phyloP scores from a whole-genome alignment of 2,329 filamentous ascomycete species.

The Fusarium sterilihyphosum region DNA sequence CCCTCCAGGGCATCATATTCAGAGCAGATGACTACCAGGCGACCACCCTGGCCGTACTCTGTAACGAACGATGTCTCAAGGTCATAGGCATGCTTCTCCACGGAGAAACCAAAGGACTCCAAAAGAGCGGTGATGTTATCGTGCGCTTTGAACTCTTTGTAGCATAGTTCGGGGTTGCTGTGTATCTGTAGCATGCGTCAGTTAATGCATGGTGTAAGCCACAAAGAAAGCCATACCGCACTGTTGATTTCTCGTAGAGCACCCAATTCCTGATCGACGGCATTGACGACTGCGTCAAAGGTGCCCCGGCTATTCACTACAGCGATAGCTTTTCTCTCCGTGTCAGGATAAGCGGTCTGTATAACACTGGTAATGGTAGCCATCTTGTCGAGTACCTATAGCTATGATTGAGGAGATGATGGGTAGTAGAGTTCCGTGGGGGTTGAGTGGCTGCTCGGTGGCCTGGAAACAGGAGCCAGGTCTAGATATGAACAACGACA shows the following conservation, averaged over 20 bases:
- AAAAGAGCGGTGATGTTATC: neutral
- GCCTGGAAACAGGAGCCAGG: neutral
- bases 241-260: neutral
- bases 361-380: neutral
- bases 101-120: neutral
- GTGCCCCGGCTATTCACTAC: rapidly evolving
- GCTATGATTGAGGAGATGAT: neutral
- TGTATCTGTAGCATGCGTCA: neutral
- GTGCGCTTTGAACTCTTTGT: neutral
- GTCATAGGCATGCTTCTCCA: neutral
- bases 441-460: neutral
- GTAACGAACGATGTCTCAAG: neutral
- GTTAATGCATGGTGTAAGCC: neutral
- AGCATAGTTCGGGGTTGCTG: neutral
- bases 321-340: rapidly evolving
- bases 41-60: neutral
- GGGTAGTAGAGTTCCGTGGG: rapidly evolving
- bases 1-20: neutral
- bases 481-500: neutral
- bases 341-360: neutral
- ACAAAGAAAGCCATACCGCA: neutral
- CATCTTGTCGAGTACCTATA: neutral
- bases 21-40: neutral
- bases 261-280: neutral
- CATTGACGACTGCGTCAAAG: neutral